Percentiles rank a stretch among this genome's conserved stretches.
These are phyloP conservation scores for Pseudonitzschia delicatissima DNA, from an alignment of 108 stramenopile genomes.

Conservation along the genomic window DNA sequence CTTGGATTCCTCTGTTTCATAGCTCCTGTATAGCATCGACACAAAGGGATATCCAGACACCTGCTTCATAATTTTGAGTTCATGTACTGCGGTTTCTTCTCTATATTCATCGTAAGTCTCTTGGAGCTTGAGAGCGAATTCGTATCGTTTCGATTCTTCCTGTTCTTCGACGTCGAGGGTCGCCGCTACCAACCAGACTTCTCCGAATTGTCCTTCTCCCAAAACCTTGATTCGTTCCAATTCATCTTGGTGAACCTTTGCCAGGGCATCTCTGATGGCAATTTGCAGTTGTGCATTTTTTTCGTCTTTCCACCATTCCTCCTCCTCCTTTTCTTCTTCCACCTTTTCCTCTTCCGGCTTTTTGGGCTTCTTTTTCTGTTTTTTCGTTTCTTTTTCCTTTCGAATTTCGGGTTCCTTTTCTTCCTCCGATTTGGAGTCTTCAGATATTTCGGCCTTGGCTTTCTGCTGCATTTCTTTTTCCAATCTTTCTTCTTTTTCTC, in stretches of 20 bases:
- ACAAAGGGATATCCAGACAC: constrained; percentile 87
- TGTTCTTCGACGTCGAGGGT: too few relatives aligned
- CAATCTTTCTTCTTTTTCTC: too few relatives aligned
- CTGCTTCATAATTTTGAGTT: constrained; percentile 75
- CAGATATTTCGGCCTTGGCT: background rate
- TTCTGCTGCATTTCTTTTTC: background rate
- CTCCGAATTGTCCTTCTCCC: constrained; percentile 71
- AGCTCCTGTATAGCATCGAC: constrained; percentile 82
- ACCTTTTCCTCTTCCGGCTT: background rate
- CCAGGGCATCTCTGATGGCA: too few relatives aligned
- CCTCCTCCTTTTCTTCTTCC: background rate
- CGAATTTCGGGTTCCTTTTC: constrained; percentile 16
- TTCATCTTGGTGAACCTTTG: constrained; percentile 17
- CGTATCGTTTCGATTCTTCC: constrained; percentile 54
- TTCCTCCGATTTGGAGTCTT: background rate
- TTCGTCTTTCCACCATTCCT: background rate
- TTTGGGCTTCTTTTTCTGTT: background rate
- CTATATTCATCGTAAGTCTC: background rate
- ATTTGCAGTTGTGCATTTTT: too few relatives aligned
- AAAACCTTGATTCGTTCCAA: constrained; percentile 11
- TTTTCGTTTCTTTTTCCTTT: background rate
- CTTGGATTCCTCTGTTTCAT: constrained; percentile 64
- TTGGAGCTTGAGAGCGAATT: constrained; percentile 79
- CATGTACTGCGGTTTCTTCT: constrained; percentile 41
- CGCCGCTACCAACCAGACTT: constrained; percentile 74